Percentiles rank a stretch among this genome's conserved stretches.
Conservation (phyloP, 495 filamentous ascomycete species). For the Aspergillus bridgeri region DNA sequence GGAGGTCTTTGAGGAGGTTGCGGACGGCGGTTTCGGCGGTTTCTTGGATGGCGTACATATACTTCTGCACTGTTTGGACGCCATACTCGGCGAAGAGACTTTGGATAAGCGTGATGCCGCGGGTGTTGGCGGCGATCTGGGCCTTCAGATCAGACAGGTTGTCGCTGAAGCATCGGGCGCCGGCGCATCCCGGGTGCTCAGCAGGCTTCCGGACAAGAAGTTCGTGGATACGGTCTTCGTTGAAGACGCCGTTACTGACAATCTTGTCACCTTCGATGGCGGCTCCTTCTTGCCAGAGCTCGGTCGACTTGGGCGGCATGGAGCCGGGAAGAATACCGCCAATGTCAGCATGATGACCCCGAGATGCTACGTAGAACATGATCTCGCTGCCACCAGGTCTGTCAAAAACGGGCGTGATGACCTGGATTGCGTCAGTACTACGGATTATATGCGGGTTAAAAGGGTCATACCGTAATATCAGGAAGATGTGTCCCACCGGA, state of each 20-base stretch:
- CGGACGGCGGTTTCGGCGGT: constrained; percentile 87
- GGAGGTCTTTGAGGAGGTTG: constrained; percentile 75
- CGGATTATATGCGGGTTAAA: neutral
- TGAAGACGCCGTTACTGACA: constrained; percentile 83
- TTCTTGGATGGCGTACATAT: constrained; percentile 91
- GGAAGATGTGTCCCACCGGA: constrained; percentile 86
- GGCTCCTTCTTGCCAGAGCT: constrained; percentile 92
- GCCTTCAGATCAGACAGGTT: constrained; percentile 96
- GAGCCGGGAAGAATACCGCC: constrained; percentile 93
- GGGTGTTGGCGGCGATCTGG: constrained; percentile 93
- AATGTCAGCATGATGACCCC: constrained; percentile 96
- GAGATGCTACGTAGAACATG: constrained; percentile 93
- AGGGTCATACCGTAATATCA: constrained; percentile 76
- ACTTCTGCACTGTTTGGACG: constrained; percentile 87
- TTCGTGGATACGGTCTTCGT: constrained; percentile 82
- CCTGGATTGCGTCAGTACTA: constrained; percentile 13
- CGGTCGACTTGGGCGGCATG: constrained; percentile 93
- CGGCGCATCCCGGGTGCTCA: constrained; percentile 80
- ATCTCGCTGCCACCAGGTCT: constrained; percentile 69
- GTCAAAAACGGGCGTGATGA: constrained; percentile 82
- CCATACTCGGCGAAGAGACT: constrained; percentile 85
- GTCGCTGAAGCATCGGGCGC: constrained; percentile 85
- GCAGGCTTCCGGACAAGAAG: constrained; percentile 81
- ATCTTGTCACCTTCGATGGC: constrained; percentile 93
- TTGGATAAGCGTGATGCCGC: constrained; percentile 88